Base-by-base conservation (phyloP, 1,284 basidiomycete genomes). In the Singerocomus rubriflavus region DNA sequence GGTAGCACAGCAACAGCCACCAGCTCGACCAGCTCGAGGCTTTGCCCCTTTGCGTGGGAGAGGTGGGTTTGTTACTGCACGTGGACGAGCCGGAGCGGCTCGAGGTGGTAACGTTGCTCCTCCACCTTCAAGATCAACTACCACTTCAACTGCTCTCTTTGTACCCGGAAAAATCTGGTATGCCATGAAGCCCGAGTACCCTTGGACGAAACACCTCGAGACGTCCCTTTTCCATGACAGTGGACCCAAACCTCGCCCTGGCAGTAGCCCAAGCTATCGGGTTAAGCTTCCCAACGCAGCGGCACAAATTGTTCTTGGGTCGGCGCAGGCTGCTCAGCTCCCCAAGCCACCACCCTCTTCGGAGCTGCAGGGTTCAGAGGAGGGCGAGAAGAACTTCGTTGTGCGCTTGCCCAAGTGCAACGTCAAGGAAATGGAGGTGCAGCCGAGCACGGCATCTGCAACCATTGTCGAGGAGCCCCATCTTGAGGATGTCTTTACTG, bases 171-270 rank as follows among this genome's bases (percentile, higher is more conserved):
- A 83, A 38, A 71, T 78, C 35, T 87, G 86, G 81, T 88, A 76
- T 60, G 69, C 77, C 5, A 81, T 81, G 79, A 88, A 86, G 64
- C 88, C 87, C 7, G 88, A 91, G 63, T 77, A 77, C 37, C 76
- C 82, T 58, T 91, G 85, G 85, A 90, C 88, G 5, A 88, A 88
- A 59, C 85, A 88, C 52, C 80, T 83, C 55, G 87, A 90, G 60
- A 75, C 73, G 1, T 86, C 81, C 64, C 78, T 91, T 25, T 84
- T 83, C 69, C 74, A 77, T 46, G 85, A 89, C 46, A 61, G 74
- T 17, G 65, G 77, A 25, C 68, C 80, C 17, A 84, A 82, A 62
- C 74, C 80, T 17, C 79, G 80, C 30, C 69, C 69, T 13, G 80
- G 82, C 31, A 76, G 79, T 42, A 76, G 74, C 5, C 72, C 75